Base-by-base conservation (phyloP, 2,329 filamentous ascomycete species). In the Epichloe festucae region DNA sequence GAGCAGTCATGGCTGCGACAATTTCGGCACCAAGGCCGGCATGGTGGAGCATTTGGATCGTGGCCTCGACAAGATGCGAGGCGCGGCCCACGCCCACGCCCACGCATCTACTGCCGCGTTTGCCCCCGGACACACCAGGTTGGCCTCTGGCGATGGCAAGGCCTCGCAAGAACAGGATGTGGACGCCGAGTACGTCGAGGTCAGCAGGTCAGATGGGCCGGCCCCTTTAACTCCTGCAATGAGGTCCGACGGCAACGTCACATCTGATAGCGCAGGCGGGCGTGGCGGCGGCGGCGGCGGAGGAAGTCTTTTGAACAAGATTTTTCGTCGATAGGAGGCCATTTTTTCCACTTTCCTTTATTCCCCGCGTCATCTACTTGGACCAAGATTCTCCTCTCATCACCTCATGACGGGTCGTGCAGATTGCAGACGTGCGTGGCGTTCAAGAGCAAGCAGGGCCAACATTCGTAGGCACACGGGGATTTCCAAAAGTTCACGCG, bases 11-110 rank as follows among this genome's bases (percentile, higher is more conserved):
- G 49, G 54, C 10, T 62, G 63, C 31, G 67, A 70, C 40, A 69
- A 70, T 42, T 71, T 71, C 56, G 69, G 71, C 34, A 62, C 68
- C 15, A 74, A 73, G 56, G 71, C 70, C 7, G 69, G 72, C 41
- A 69, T 75, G 61, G 68, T 76, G n/a, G 67, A 69, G 50, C 71
- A 74, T 54, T 68, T 78, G 35, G 70, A 74, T 51, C 66, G 70
- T 48, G 71, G 71, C 7, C 62, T 74, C 21, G 63, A 62, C n/a
- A 72, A 72, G 59, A 69, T 75, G 58, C 67, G 71, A 45, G 64
- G 57, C 46, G 49, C 56, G 11, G 56, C 59, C 17, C 44, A 27
- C 23, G 23, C 21, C 21, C 21, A 57, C 34, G 39, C 23, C 23
- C 23, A 57, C 34, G 39, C 55, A 38, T 53, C 58, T 34, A 45